Evolutionary conservation across 257 asterid species (phyloP).

Genomic region (Gynochthodes officinalis): DNA sequence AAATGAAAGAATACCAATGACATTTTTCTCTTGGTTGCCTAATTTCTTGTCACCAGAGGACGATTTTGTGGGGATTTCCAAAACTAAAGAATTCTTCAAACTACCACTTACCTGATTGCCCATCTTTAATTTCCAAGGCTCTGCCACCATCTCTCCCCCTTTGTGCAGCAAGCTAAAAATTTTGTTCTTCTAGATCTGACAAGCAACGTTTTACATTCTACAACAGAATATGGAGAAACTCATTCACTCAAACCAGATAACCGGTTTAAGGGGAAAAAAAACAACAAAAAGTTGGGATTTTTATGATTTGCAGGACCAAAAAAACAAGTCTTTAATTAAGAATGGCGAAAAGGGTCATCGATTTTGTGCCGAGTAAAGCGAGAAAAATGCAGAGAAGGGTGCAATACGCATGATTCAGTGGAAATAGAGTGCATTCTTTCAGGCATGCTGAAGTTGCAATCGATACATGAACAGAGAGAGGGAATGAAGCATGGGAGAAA

Average conservation of each 20-base stretch:
- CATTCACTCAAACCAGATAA: not conserved
- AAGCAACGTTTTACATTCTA: conserved; percentile 13
- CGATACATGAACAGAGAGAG: conserved; percentile 22
- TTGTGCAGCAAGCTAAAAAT: conserved; percentile 23
- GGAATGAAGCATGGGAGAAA: conserved; percentile 8
- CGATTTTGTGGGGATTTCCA: conserved; percentile 52
- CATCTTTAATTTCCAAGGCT: conserved; percentile 78
- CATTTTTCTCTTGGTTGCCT: conserved; percentile 35
- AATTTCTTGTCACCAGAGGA: conserved; percentile 37
- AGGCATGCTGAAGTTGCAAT: conserved; percentile 24
- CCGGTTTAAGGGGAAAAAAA: not conserved
- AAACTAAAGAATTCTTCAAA: conserved; percentile 65
- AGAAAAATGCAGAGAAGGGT: conserved; percentile 22
- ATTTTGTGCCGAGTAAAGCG: conserved; percentile 33
- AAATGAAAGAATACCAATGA: conserved; percentile 78
- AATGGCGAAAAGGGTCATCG: conserved; percentile 17
- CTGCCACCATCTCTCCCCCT: conserved; percentile 73
- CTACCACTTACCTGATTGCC: conserved; percentile 92
- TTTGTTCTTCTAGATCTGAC: conserved; percentile 48
- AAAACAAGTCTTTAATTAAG: conserved; percentile 11
- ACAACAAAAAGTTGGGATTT: not conserved
- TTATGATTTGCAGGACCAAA: conserved; percentile 2
- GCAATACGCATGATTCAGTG: conserved; percentile 27
- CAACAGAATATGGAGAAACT: not conserved
- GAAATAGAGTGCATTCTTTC: conserved; percentile 11